Base-by-base conservation (phyloP, 139 green algal species). In the Bryopsis sp. region DNA sequence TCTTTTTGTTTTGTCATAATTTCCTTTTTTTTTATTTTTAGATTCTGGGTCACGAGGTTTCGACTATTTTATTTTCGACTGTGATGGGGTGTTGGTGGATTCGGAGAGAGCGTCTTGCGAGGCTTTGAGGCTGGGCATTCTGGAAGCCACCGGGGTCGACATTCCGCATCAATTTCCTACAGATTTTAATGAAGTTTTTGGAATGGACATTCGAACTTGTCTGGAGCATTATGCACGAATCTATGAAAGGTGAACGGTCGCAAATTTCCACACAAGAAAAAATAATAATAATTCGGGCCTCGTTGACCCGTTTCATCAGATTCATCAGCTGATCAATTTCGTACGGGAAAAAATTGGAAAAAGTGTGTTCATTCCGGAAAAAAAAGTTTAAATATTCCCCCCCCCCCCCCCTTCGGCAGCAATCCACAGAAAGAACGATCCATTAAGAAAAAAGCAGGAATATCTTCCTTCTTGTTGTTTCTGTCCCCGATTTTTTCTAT, bases 71-170 rank as follows among this genome's bases (percentile, higher is more conserved):
- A 68, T 94, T 2, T 72, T 94, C 29, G 88, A 94, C 54, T 93
- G 87, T 65, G 88, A 94, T 65, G 87, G 87, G 0, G 86, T 93
- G 50, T 59, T 92, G 61, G 87, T 92, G 63, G 84, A 94, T 72
- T 82, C 62, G 1, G 88, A 93, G 72, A 72, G 72, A 0, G 63
- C 76, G 8, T 85, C 75, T 47, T 94, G 88, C 72, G 84, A 89
- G 71, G 68, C 87, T 5, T 76, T 94, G 47, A 48, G 79, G 34
- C 67, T 48, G 19, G 76, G 80, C 2, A 82, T 94, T 1, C 62
- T 84, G 65, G 47, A 80, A 68, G 77, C 82, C n/a, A 89, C 85
- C 31, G 80, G 80, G 24, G 79, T 90, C 50, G 83, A 90, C 74
- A 87, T 90, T 47, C 87, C 87, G 2, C 81, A 89, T 58, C 11